Evolutionary conservation across 176 grass and related monocot species (phyloP), one percentile per base, ranked within the genome.

Genomic region (Cenchrus americanus): DNA sequence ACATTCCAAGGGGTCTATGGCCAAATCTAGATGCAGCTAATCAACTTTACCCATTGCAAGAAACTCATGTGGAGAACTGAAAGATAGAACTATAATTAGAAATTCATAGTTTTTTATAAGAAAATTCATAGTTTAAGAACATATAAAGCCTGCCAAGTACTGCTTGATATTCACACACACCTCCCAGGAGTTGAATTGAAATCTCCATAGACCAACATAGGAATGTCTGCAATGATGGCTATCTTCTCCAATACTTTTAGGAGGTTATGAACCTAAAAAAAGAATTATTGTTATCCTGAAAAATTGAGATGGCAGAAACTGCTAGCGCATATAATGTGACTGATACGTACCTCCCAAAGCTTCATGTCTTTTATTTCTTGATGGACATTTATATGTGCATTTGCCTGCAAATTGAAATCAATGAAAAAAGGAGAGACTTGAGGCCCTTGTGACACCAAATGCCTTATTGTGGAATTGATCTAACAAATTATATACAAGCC

Each of bases 201-300:
- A 96, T 99, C 93, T 59, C 97, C 97, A 94, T 93, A 99, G 49
- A 99, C 97, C 86, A 99, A 83, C 97, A 99, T 99, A 51, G 97
- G 97, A 96, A 99, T 99, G 77, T 96, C 97, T 24, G 97, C 97
- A 44, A n/a, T n/a, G n/a, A n/a, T n/a, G n/a, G n/a, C n/a, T n/a
- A n/a, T n/a, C n/a, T n/a, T n/a, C n/a, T n/a, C n/a, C n/a, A n/a
- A n/a, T n/a, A n/a, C n/a, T n/a, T n/a, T n/a, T n/a, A n/a, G n/a
- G n/a, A n/a, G n/a, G n/a, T n/a, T n/a, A n/a, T n/a, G n/a, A n/a
- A n/a, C n/a, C n/a, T n/a, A n/a, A n/a, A n/a, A n/a, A n/a, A n/a
- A n/a, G n/a, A n/a, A n/a, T n/a, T n/a, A n/a, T n/a, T n/a, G n/a
- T n/a, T n/a, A n/a, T n/a, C n/a, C n/a, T n/a, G n/a, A n/a, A n/a